These are phyloP conservation scores for Chlamydomonas incerta DNA, from an alignment of 139 green algal genomes.

Conservation along the genomic window DNA sequence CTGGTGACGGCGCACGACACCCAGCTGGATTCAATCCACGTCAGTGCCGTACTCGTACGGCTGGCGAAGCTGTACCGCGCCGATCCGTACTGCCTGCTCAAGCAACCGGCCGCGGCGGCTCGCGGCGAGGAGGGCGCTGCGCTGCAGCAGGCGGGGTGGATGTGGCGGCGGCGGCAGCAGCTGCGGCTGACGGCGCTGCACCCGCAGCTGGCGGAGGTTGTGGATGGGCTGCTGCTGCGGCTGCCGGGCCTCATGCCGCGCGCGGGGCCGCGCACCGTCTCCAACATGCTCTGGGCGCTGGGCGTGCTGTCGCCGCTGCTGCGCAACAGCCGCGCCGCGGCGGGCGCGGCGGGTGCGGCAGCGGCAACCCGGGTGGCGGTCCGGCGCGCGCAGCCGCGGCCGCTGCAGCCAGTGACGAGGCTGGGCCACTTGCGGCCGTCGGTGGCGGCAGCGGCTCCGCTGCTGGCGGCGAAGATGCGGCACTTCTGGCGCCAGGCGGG, in stretches of 20 bases:
- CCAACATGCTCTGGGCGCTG: constrained; percentile 53
- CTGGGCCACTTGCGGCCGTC: not conserved
- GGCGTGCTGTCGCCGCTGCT: constrained; percentile 34
- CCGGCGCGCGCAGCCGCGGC: not conserved
- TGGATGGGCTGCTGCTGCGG: constrained; percentile 11
- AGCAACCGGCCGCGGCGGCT: not conserved
- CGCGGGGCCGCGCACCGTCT: constrained; percentile 24
- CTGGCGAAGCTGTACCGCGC: constrained; percentile 38
- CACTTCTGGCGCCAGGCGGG: constrained; percentile 4
- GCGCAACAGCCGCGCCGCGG: not conserved
- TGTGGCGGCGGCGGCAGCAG: not conserved
- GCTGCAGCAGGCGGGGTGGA: not conserved
- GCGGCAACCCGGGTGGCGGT: no score
- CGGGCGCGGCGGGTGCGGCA: no score
- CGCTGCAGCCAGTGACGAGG: not conserved
- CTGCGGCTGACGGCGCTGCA: constrained; percentile 14
- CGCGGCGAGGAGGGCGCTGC: not conserved
- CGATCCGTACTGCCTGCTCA: not conserved
- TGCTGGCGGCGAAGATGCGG: constrained; percentile 21
- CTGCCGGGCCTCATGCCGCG: constrained; percentile 39
- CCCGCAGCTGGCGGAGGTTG: not conserved
- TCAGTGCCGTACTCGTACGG: constrained; percentile 42
- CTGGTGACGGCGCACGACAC: constrained; percentile 29
- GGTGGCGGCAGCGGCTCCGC: not conserved
- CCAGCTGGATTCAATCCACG: constrained; percentile 43